Base-by-base conservation (phyloP, 2,329 filamentous ascomycete genomes). In the Fonsecaea erecta region DNA sequence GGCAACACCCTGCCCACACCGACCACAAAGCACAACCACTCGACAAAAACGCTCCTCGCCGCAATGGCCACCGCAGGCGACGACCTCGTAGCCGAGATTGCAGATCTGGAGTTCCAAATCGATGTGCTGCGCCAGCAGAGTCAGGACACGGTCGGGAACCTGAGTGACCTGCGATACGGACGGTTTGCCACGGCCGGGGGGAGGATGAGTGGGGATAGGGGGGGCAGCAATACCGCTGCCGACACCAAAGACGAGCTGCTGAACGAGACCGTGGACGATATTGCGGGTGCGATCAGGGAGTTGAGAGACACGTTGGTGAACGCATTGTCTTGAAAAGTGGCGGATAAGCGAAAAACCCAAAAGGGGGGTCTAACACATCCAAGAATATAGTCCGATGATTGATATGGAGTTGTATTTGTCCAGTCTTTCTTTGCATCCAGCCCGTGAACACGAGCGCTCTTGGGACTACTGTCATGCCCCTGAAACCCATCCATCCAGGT, bases 121-220 rank as follows among this genome's bases (percentile, higher is more conserved):
- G 81, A 82, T 0, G 75, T 76, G 1, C 78, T 92, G 2, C 76
- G 90, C 5, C 80, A 84, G 3, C 84, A 86, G 11, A 84, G 95
- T 58, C 83, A 84, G 69, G 83, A 86, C 62, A 88, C 84, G 0
- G 84, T 95, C 16, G 89, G 89, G 34, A 86, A 85, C 54, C 80
- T 97, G 75, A 96, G 92, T 76, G 91, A 96, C 77, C 82, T 96
- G 62, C 87, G 91, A 52, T 94, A 95, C 73, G 92, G 93, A 40
- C 88, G 88, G 62, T 84, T 95, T 64, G 51, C 40, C 9, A 56
- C 51, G 16, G 52, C 26, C 4, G 24, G 32, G 9, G 54, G 11
- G 2, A 52, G 62, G 16, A 35, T 11, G 5, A 46, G 40, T 18
- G 34, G 52, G n/a, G 52, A 52, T 24, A 14, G 32, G 32, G 54